Evolutionary conservation across 345 rosid genomes (phyloP).

Genomic region (Rubroshorea leprosula): DNA sequence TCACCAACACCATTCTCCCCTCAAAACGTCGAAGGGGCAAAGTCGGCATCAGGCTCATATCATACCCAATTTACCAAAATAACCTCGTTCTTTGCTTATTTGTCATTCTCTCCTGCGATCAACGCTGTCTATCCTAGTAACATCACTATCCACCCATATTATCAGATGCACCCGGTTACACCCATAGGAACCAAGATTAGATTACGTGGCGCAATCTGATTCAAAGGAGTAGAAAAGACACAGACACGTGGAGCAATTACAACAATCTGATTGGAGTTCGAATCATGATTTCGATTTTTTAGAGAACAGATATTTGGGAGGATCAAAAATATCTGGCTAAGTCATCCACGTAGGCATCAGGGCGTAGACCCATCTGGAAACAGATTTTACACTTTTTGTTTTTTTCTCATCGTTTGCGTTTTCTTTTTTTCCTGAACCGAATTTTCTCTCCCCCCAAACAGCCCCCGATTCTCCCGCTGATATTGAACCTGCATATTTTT

Average conservation of each 20-base stretch:
- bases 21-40: conserved; percentile 7
- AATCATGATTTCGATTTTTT: not conserved
- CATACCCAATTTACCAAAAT: conserved; percentile 8
- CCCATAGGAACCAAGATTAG: not conserved
- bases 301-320: conserved; percentile 42
- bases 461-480: conserved; percentile 25
- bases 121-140: conserved; percentile 10
- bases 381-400: conserved; percentile 49
- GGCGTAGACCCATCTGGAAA: conserved; percentile 48
- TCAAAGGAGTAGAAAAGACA: not conserved
- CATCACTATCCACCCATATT: not conserved
- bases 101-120: conserved; percentile 17
- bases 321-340: conserved; percentile 71
- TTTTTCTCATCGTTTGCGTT: not conserved
- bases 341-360: conserved; percentile 68
- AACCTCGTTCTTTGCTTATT: conserved; percentile 18
- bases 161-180: not conserved
- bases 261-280: not conserved
- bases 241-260: conserved; percentile 22
- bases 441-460: conserved; percentile 25
- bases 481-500: conserved; percentile 11
- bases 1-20: conserved; percentile 17
- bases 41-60: conserved; percentile 3
- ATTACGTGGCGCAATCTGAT: conserved; percentile 12
- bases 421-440: not conserved